These are phyloP conservation scores for Penicillium oxalicum DNA, from an alignment of 2,329 filamentous ascomycete genomes.

Conservation along the genomic window DNA sequence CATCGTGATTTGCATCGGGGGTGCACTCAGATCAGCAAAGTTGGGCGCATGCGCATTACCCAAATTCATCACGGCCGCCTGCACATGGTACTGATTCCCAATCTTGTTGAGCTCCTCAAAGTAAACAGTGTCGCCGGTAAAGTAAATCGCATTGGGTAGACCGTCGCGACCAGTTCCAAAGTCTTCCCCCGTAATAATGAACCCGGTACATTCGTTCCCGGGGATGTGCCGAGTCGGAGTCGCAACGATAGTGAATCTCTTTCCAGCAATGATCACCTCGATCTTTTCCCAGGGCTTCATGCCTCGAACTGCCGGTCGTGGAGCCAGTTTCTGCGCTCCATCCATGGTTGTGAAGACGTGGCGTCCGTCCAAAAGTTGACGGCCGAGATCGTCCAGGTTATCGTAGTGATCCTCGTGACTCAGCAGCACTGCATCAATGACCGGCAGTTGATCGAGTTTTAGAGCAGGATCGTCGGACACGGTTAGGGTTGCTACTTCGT, in stretches of 20 bases:
- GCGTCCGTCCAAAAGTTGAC: conserved; percentile 43
- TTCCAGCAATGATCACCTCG: conserved; percentile 25
- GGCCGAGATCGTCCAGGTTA: conserved; percentile 46
- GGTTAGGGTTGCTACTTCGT: not conserved
- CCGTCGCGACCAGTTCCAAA: conserved; percentile 37
- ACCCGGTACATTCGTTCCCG: conserved; percentile 43
- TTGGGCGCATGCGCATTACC: conserved; percentile 21
- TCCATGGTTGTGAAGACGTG: conserved; percentile 44
- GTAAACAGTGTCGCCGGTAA: conserved; percentile 48
- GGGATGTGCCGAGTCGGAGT: conserved; percentile 44
- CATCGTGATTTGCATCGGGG: conserved; percentile 40
- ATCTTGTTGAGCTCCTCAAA: conserved; percentile 37
- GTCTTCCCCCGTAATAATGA: conserved; percentile 33
- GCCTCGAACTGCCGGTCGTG: conserved; percentile 39
- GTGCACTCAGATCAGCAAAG: not conserved
- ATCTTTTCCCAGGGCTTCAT: conserved; percentile 38
- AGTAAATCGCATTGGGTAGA: conserved; percentile 44
- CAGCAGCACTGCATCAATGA: conserved; percentile 46
- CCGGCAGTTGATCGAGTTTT: conserved; percentile 35
- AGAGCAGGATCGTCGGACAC: conserved; percentile 31
- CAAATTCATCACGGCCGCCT: conserved; percentile 39
- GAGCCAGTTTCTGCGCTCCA: conserved; percentile 41
- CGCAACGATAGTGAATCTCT: conserved; percentile 36
- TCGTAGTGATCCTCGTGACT: conserved; percentile 49
- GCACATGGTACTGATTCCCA: conserved; percentile 32